A percentile compares a stretch with the other conserved stretches of the same genome.
These are phyloP conservation scores for Coniochaeta ligniaria DNA, from an alignment of 2,329 filamentous ascomycete genomes.

Conservation along the genomic window DNA sequence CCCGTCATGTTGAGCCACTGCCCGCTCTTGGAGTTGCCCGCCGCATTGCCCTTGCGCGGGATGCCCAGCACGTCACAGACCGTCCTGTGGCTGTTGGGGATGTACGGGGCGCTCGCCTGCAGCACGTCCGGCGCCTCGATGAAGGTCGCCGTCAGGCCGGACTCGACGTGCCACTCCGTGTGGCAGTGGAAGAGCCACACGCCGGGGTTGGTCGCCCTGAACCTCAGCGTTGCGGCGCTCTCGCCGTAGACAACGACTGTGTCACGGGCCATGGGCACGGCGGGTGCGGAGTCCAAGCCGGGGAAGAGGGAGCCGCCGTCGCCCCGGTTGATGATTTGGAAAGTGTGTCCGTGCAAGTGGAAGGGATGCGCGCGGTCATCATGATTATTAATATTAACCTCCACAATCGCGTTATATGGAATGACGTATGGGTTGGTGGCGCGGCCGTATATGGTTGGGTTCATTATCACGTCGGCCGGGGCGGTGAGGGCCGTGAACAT, in stretches of 20 bases:
- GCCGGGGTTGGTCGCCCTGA: constrained; percentile 54
- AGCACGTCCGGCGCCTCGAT: constrained; percentile 44
- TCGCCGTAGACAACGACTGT: constrained; percentile 56
- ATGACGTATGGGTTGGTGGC: constrained; percentile 62
- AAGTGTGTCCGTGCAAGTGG: constrained; percentile 69
- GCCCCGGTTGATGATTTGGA: constrained; percentile 58
- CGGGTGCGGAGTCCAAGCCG: constrained; percentile 24
- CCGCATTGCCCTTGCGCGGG: constrained; percentile 48
- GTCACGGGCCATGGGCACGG: constrained; percentile 59
- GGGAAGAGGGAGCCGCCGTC: constrained; percentile 46
- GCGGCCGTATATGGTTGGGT: constrained; percentile 56
- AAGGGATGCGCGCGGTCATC: constrained; percentile 66
- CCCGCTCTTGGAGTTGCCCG: constrained; percentile 39
- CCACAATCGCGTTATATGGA: constrained; percentile 55
- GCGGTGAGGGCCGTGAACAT: constrained; percentile 67
- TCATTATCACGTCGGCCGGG: constrained; percentile 43
- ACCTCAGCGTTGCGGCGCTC: constrained; percentile 60
- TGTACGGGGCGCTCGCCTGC: constrained; percentile 2
- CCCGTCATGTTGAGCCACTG: constrained; percentile 1
- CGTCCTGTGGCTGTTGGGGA: constrained; percentile 11
- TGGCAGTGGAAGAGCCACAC: constrained; percentile 73
- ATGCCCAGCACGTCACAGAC: constrained; percentile 28
- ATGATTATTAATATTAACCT: constrained; percentile 67
- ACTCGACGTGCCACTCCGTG: constrained; percentile 67
- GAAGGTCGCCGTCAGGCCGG: constrained; percentile 56